Evolutionary conservation across 179 eudicot genomes (phyloP).

Genomic region (Camellia oleifera): DNA sequence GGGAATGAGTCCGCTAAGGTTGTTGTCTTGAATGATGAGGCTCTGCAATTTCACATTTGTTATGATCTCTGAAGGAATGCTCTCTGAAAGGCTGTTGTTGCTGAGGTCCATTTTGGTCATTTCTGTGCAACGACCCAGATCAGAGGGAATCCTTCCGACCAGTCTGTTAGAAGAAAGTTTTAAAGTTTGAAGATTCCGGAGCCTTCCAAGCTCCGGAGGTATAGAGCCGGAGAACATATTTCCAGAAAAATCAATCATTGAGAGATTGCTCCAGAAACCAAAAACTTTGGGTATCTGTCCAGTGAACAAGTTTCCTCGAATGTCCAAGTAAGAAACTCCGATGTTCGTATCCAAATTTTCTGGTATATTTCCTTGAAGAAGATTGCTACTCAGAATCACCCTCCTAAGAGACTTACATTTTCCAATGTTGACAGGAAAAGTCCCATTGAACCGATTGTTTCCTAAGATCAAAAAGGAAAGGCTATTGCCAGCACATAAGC

Average conservation of each 20-base stretch:
- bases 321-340: constrained; percentile 13
- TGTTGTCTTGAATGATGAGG: constrained; percentile 18
- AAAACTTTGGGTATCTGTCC: constrained; percentile 17
- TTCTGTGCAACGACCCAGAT: constrained; percentile 13
- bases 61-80: constrained; percentile 14
- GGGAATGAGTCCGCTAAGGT: constrained; percentile 18
- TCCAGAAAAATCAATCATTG: constrained; percentile 20
- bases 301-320: constrained; percentile 17
- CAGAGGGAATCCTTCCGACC: constrained; percentile 17
- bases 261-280: constrained; percentile 22
- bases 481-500: constrained; percentile 11
- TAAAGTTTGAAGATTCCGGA: constrained; percentile 19
- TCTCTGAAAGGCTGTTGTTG: constrained; percentile 17
- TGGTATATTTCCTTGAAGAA: constrained; percentile 19
- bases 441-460: constrained; percentile 20
- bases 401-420: constrained; percentile 20
- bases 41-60: not conserved
- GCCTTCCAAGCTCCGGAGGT: constrained; percentile 20
- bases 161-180: constrained; percentile 22
- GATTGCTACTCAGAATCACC: constrained; percentile 19
- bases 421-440: constrained; percentile 16
- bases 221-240: constrained; percentile 19
- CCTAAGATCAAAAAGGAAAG: constrained; percentile 14
- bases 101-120: constrained; percentile 18
- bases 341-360: constrained; percentile 7